Evolutionary conservation across 1,284 basidiomycete genomes (phyloP).

Genomic region (Sanguinoderma infundibulare): DNA sequence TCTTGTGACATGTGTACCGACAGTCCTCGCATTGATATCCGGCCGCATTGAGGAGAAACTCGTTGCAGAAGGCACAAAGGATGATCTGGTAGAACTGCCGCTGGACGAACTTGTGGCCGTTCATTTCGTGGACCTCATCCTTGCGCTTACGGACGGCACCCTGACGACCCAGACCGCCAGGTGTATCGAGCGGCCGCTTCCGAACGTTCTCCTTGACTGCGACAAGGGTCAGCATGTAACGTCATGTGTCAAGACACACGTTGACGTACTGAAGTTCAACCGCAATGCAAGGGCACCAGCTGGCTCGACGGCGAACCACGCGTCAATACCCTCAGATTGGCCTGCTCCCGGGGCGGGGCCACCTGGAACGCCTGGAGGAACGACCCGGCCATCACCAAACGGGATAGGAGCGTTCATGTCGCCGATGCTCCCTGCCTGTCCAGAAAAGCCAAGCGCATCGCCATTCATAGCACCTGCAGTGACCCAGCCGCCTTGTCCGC

Average conservation of each 20-base stretch:
- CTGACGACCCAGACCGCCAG: conserved; percentile 92
- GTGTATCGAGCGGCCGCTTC: conserved; percentile 90
- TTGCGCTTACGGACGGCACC: conserved; percentile 98
- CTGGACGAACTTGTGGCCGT: conserved; percentile 98
- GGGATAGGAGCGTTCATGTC: conserved; percentile 65
- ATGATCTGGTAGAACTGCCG: conserved; percentile 99
- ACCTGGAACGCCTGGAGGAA: conserved; percentile 33
- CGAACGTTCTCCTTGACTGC: conserved; percentile 96
- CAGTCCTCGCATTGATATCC: conserved; percentile 99
- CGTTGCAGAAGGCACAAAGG: conserved; percentile 97
- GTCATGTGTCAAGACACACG: conserved; percentile 10
- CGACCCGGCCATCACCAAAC: conserved; percentile 41
- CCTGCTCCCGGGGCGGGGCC: conserved; percentile 36
- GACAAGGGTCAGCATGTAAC: conserved; percentile 20
- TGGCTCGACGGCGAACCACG: conserved; percentile 98
- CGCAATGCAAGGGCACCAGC: conserved; percentile 91
- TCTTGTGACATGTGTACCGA: conserved; percentile 98
- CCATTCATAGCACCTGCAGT: conserved; percentile 86
- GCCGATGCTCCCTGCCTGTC: conserved; percentile 45
- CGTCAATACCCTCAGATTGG: conserved; percentile 84
- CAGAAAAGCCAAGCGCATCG: conserved; percentile 45
- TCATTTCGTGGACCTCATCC: conserved; percentile 99
- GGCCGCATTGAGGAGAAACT: conserved; percentile 95
- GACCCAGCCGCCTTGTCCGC: conserved; percentile 90
- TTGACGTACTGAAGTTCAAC: conserved; percentile 85